Percentiles rank a stretch among this genome's conserved stretches.
These are phyloP conservation scores for Colletotrichum gigasporum DNA, from an alignment of 2,329 filamentous ascomycete species.

Conservation along the genomic window DNA sequence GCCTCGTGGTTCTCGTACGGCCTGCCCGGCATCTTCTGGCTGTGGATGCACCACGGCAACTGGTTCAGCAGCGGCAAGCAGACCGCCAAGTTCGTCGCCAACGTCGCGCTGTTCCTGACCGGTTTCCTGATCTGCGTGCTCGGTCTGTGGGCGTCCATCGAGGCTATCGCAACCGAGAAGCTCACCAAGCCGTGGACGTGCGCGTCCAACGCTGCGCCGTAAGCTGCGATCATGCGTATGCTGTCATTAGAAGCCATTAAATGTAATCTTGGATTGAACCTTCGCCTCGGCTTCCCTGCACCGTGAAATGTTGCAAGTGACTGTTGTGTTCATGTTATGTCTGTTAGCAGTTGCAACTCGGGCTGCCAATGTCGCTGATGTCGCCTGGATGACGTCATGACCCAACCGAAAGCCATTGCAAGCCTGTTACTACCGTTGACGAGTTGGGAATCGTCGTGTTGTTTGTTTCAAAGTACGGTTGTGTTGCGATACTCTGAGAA, in stretches of 20 bases:
- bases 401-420: too few species aligned
- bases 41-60: slow-evolving; percentile 55
- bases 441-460: too few species aligned
- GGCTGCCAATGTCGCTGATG: too few species aligned
- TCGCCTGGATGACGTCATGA: too few species aligned
- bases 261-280: background rate
- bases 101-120: slow-evolving; percentile 42
- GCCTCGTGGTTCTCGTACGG: slow-evolving; percentile 73
- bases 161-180: slow-evolving; percentile 43
- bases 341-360: too few species aligned
- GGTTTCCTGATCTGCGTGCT: slow-evolving; percentile 48
- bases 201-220: slow-evolving; percentile 37
- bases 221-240: background rate
- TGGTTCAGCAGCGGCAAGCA: slow-evolving; percentile 47
- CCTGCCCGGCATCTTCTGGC: slow-evolving; percentile 57
- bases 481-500: too few species aligned
- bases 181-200: slow-evolving; percentile 48
- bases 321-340: too few species aligned
- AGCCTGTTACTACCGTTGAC: too few species aligned
- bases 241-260: slow-evolving; percentile 7
- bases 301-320: too few species aligned
- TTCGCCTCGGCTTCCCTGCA: too few species aligned
- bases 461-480: too few species aligned
- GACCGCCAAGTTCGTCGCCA: slow-evolving; percentile 42
- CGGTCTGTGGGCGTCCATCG: slow-evolving; percentile 50